Evolutionary conservation across 2,329 filamentous ascomycete genomes (phyloP), one percentile per base, ranked within the genome.

Genomic region (Pyricularia pennisetigena): DNA sequence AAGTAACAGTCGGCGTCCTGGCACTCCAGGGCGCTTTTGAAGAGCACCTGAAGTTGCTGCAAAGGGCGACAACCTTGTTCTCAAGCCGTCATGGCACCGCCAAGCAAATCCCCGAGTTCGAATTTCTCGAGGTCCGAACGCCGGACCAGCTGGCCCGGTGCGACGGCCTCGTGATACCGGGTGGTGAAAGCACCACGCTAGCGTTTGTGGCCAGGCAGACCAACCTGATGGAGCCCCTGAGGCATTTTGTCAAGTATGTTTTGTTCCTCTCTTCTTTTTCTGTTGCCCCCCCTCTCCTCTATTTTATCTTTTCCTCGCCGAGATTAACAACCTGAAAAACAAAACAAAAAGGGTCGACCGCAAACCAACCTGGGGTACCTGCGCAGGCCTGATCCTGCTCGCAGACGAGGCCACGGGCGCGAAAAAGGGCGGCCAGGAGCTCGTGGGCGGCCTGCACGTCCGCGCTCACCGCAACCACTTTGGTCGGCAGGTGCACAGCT

Each of bases 401-500:
- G 90, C 93, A 1, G 91, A 97, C 74, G 88, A 90, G 69, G 94
- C 93, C 66, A 97, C 94, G 77, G 87, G 90, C 70, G 93, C 92
- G 54, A 98, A 97, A 77, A 89, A 91, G 74, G 93, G 93, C 62
- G 94, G 94, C 0, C 95, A 98, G 78, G 93, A 97, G 69, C 85
- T 98, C 68, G 93, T 99, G 70, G 95, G 95, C 16, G 95, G 95
- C 2, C 84, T 99, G 54, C 90, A 93, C 74, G 94, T 99, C 49
- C 85, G 92, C 64, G 94, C 98, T 35, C 93, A 96, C 75, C 86
- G 95, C 64, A 99, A 98, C 75, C 93, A 97, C 78, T 99, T 97
- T 75, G 95, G 95, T 3, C 87, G 94, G 68, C 95, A 99, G 79
- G 90, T 91, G 16, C 93, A 98, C 79, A 96, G 91, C 75, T 98